phyloP scores from a whole-genome alignment of 1,284 basidiomycete species.

The Puccinia brachypodii region DNA sequence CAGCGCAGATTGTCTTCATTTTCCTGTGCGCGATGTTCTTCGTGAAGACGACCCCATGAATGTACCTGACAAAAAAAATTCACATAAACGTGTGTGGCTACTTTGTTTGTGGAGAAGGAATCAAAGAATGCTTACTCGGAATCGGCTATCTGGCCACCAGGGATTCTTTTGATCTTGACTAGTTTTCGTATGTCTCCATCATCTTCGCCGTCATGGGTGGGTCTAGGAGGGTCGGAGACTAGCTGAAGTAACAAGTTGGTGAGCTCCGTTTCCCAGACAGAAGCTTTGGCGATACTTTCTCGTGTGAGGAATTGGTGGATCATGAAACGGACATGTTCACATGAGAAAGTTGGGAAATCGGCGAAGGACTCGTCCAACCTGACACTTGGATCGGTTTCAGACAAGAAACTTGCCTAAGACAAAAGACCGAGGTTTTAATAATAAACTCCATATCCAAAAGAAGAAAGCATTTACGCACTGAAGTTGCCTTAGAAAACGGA shows the following conservation, averaged over 20 bases:
- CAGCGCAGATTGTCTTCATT: constrained; percentile 61
- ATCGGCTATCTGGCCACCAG: constrained; percentile 84
- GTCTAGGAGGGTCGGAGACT: constrained; percentile 57
- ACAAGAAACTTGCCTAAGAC: constrained; percentile 7
- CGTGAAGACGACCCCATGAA: constrained; percentile 94
- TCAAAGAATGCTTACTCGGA: constrained; percentile 72
- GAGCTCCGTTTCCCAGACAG: constrained; percentile 81
- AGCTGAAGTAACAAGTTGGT: constrained; percentile 75
- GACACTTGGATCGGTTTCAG: constrained; percentile 6
- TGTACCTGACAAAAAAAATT: constrained; percentile 18
- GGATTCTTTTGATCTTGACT: constrained; percentile 98
- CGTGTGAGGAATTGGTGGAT: constrained; percentile 70
- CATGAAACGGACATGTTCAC: constrained; percentile 75
- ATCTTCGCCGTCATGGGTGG: constrained; percentile 66
- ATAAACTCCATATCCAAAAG: not conserved
- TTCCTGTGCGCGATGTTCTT: constrained; percentile 96
- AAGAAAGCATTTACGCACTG: constrained; percentile 5
- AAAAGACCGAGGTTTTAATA: not conserved
- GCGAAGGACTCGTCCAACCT: not conserved
- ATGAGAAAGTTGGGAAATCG: constrained; percentile 57
- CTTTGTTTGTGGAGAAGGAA: not conserved
- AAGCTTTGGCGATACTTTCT: constrained; percentile 71
- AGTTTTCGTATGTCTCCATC: constrained; percentile 87
- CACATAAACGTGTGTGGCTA: not conserved
- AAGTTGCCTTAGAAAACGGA: constrained; percentile 29